phyloP scores from a whole-genome alignment of 495 filamentous ascomycete genomes.

The Hypoxylon perforatum region DNA sequence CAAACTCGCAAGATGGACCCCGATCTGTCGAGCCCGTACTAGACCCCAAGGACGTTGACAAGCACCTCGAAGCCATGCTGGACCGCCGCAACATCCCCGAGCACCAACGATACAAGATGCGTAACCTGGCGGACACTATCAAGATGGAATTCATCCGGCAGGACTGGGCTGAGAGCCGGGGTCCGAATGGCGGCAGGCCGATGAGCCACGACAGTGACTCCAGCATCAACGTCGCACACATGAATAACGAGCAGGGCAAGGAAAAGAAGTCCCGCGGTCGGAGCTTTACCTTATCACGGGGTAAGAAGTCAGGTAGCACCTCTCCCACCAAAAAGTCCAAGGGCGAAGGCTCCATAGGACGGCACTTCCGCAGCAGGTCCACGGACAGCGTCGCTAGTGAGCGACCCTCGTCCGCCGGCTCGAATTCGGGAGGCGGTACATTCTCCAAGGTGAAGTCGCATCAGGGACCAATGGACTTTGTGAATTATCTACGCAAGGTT shows the following conservation, averaged over 20 bases:
- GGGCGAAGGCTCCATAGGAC: conserved; percentile 60
- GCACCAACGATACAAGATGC: conserved; percentile 93
- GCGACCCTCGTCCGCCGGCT: conserved; percentile 55
- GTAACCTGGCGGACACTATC: conserved; percentile 84
- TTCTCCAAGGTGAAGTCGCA: conserved; percentile 65
- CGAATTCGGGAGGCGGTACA: conserved; percentile 50
- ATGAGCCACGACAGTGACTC: conserved; percentile 48
- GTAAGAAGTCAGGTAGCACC: conserved; percentile 50
- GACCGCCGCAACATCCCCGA: conserved; percentile 92
- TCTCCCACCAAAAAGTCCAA: conserved; percentile 65
- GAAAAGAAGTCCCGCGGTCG: conserved; percentile 75
- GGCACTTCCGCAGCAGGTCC: conserved; percentile 64
- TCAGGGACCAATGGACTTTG: conserved; percentile 79
- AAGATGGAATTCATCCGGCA: conserved; percentile 95
- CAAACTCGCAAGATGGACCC: conserved; percentile 43
- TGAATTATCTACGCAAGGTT: conserved; percentile 79
- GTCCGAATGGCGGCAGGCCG: conserved; percentile 49
- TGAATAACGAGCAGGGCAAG: conserved; percentile 59
- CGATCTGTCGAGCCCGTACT: conserved; percentile 47
- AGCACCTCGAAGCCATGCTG: conserved; percentile 73
- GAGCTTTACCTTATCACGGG: conserved; percentile 78
- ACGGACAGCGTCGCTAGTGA: conserved; percentile 61
- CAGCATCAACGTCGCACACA: conserved; percentile 34
- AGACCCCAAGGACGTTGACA: conserved; percentile 62
- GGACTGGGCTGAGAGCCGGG: conserved; percentile 75